Evolutionary conservation across 441 rosid genomes (phyloP), one percentile per base, ranked within the genome.

Genomic region (Erysimum pusillum): DNA sequence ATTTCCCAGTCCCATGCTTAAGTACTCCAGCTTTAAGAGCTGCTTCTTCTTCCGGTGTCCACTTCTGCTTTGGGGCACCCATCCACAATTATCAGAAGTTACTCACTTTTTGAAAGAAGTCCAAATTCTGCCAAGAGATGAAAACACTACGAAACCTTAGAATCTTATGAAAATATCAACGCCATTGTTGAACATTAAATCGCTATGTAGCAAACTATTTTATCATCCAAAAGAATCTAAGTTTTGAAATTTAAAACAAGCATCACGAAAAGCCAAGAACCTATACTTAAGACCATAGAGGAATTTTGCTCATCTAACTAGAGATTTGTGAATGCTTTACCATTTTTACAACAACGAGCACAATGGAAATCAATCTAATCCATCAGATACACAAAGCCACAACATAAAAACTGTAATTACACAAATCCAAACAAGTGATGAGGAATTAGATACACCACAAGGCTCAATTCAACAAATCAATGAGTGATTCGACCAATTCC

Each of bases 31-130:
- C 87, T 83, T 84, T 88, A 49, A 90, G 91, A 73, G 96, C 91
- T 14, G 86, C 80, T 84, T 86, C 93, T 87, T 90, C 96, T 73
- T 87, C 89, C 3, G 86, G 75, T 70, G 91, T 90, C 96, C 96
- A 90, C 87, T 87, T 90, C 82, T 88, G 85, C 89, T 90, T 90
- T 75, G 87, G 91, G 62, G 88, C 96, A 82, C 96, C 91, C 96
- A 87, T 90, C 61, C 75, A 71, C 73, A 9, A 18, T 53, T 63
- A 45, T 42, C n/a, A 63, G 42, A 54, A 67, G 58, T 20, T 44
- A 28, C 42, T 34, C 34, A 61, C 65, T 10, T 38, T 45, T 35
- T 58, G 35, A 17, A n/a, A 38, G 54, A 61, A 44, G 75, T 49
- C 17, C 63, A 70, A 59, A 54, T 11, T 44, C 77, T 73, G 75